Percentiles rank a stretch among this genome's conserved stretches.
Evolutionary conservation across 1,139 yeast genomes (phyloP).

Genomic region (Saccharomycopsis phalli): DNA sequence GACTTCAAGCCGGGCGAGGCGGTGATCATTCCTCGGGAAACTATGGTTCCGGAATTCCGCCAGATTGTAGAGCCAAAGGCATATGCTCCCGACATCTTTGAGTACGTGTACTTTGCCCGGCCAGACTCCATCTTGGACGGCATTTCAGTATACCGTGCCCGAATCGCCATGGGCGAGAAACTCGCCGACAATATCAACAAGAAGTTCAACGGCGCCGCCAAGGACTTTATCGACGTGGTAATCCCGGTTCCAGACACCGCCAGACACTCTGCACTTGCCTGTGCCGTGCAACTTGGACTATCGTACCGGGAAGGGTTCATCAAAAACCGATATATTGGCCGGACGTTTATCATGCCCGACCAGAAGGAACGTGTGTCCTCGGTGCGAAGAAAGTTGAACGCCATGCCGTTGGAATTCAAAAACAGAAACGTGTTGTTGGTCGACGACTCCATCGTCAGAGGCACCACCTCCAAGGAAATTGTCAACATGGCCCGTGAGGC

Average conservation of each 20-base stretch:
- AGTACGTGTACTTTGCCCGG: constrained; percentile 95
- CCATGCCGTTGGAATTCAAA: constrained; percentile 88
- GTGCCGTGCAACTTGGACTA: constrained; percentile 70
- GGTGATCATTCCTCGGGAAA: constrained; percentile 75
- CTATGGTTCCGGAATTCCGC: constrained; percentile 63
- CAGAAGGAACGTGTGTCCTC: constrained; percentile 91
- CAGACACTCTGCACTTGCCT: constrained; percentile 86
- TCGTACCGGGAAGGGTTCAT: constrained; percentile 97
- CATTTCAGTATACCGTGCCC: constrained; percentile 83
- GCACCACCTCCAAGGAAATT: constrained; percentile 93
- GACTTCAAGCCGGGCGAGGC: constrained; percentile 95
- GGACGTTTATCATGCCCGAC: constrained; percentile 98
- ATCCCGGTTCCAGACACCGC: constrained; percentile 98
- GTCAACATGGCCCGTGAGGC: constrained; percentile 98
- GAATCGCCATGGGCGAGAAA: constrained; percentile 90
- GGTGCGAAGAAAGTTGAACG: constrained; percentile 89
- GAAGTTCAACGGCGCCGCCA: constrained; percentile 41
- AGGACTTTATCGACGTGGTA: constrained; percentile 74
- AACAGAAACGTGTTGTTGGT: constrained; percentile 84
- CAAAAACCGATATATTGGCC: constrained; percentile 91
- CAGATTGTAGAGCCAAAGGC: constrained; percentile 76
- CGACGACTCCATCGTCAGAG: constrained; percentile 95
- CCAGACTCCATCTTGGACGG: constrained; percentile 97
- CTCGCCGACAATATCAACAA: constrained; percentile 63
- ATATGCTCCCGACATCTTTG: constrained; percentile 93